Base-by-base conservation (phyloP, 805 yeast genomes). In the Kazachstania africana region DNA sequence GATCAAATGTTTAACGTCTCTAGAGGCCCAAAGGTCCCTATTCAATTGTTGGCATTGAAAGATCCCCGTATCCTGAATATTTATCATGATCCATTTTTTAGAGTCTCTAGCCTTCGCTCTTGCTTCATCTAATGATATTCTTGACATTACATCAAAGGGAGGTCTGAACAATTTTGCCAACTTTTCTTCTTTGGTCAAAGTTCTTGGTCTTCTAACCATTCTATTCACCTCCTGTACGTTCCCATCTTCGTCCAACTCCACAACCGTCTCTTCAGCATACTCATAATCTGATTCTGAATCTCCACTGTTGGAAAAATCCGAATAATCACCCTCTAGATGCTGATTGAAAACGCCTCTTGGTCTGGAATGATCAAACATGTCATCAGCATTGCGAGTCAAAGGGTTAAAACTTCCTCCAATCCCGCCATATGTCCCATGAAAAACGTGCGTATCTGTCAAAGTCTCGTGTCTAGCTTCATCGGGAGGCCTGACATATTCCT, bases 11-110 rank as follows among this genome's bases (percentile, higher is more conserved):
- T 82, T 85, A 14, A 91, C 66, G 3, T 66, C 65, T 10, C 56
- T 40, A 29, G 78, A 68, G 12, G 91, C 72, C 97, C 97, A 91
- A 39, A 91, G 74, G 55, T 91, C 99, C 37, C 99, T 69, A 55
- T 91, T 91, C 33, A 91, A 59, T 20, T 80, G 76, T 51, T 88
- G 97, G 48, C 96, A 87, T 42, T 73, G 72, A 49, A 91, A 91
- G 48, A 83, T 91, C 1, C 80, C 63, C 16, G 74, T 62, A 47
- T 88, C 94, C 55, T 91, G 98, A 30, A 91, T 72, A 52, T 91
- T 91, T 16, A 91, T 68, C 44, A 91, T 59, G 6, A 91, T 67
- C 95, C 96, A 87, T 55, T 78, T 82, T 32, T 71, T 62, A 20
- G 33, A 66, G 20, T 55, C 57, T 35, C 45, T 67, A 2, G 94